Conservation (phyloP, 257 asterid genomes). For the Penstemon eatonii region DNA sequence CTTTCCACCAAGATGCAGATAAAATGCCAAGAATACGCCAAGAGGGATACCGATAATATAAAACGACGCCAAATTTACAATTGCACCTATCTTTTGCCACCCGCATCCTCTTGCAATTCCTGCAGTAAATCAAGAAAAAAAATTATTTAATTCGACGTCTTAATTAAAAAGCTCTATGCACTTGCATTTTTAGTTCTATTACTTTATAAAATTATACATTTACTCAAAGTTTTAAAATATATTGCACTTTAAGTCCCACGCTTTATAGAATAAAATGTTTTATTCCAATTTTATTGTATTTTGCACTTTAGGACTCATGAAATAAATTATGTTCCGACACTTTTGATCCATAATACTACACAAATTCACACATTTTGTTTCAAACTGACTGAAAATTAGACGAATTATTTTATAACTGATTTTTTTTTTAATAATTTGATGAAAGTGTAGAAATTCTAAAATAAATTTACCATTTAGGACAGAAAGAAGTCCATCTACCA, state of each 20-base stretch:
- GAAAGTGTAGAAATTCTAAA: neutral
- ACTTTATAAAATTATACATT: neutral
- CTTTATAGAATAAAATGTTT: too few relatives aligned
- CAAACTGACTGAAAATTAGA: too few relatives aligned
- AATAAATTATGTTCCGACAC: too few relatives aligned
- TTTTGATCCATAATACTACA: too few relatives aligned
- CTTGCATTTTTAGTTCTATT: too few relatives aligned
- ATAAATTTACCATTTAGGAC: slow-evolving; percentile 41
- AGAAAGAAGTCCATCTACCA: slow-evolving; percentile 58
- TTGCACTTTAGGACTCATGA: too few relatives aligned
- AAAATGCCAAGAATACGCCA: slow-evolving; percentile 52
- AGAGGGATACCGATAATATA: slow-evolving; percentile 63
- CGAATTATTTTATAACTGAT: too few relatives aligned
- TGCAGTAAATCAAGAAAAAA: slow-evolving; percentile 2
- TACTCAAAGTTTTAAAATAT: neutral
- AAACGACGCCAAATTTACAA: slow-evolving; percentile 59
- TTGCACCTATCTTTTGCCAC: slow-evolving; percentile 77
- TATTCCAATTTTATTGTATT: too few relatives aligned
- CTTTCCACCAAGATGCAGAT: slow-evolving; percentile 63
- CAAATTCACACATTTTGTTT: too few relatives aligned
- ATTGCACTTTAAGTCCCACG: neutral
- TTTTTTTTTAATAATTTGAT: neutral
- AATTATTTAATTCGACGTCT: too few relatives aligned
- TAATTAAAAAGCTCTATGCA: too few relatives aligned
- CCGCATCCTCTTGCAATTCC: slow-evolving; percentile 75